Conservation (phyloP, 441 rosid genomes). For the Croton laevigatus region DNA sequence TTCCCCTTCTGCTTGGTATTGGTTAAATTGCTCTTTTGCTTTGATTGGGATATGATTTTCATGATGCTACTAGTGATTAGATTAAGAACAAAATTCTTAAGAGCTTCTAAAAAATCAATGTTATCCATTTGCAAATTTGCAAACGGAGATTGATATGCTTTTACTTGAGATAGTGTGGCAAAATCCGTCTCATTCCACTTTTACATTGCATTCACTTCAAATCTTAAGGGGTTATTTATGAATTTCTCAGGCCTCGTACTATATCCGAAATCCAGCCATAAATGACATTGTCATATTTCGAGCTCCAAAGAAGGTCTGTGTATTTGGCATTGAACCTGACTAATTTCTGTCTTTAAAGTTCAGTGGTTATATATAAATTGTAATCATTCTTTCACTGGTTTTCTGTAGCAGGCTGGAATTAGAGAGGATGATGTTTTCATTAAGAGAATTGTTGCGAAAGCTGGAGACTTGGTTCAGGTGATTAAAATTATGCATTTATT, state of each 20-base stretch:
- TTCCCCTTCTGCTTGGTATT: too few relatives aligned
- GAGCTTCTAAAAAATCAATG: background rate
- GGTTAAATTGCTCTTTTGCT: too few relatives aligned
- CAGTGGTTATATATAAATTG: too few relatives aligned
- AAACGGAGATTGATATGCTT: background rate
- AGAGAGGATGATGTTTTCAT: conserved; percentile 77
- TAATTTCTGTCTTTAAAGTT: background rate
- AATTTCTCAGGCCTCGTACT: conserved; percentile 64
- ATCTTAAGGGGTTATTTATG: conserved; percentile 9
- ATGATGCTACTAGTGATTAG: too few relatives aligned
- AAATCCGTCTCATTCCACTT: background rate
- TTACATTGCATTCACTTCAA: background rate
- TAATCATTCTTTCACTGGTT: conserved; percentile 25
- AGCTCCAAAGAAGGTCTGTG: conserved; percentile 54
- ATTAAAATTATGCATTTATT: conserved; percentile 1
- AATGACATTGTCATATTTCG: conserved; percentile 82
- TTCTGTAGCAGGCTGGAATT: conserved; percentile 65
- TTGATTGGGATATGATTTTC: too few relatives aligned
- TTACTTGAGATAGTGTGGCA: background rate
- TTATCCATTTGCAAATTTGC: background rate
- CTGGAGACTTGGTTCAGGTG: conserved; percentile 81
- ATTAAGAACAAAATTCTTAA: background rate
- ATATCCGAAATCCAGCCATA: conserved; percentile 72
- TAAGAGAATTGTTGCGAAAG: conserved; percentile 82
- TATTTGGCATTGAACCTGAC: background rate